Base-by-base conservation (phyloP, 176 grass and related monocot species). In the Eleusine indica region DNA sequence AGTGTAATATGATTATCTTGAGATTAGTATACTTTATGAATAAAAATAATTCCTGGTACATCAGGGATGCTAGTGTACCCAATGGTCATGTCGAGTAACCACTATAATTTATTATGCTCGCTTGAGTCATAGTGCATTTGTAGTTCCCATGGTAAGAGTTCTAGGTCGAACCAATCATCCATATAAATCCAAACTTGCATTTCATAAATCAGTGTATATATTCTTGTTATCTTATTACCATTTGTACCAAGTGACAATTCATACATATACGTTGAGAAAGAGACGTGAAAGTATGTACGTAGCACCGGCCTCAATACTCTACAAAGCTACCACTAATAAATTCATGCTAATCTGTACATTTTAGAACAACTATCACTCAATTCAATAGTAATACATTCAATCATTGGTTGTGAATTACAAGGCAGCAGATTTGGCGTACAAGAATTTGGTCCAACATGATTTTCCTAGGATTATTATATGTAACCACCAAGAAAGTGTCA, bases 371-470 rank as follows among this genome's bases (percentile, higher is more conserved):
- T 29, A 57, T 39, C 29, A 70, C 54, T 3, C 21, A 81, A 12
- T 56, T 14, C 4, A 64, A 32, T 66, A 16, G 16, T 32, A 15
- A 10, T 22, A 16, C 13, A 22, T 52, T 40, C 51, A 56, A 54
- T 38, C 12, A 69, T 68, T 41, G 65, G 46, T 28, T 22, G 64
- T 80, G 21, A 37, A 80, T 80, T 69, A 37, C 65, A 70, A 80
- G 78, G 35, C 32, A 70, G 43, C 66, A 70, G 21, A 58, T 70
- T 43, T 39, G 17, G 14, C 35, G 1, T 70, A 81, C 8, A 30
- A 25, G 7, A 53, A 70, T 81, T 57, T 81, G 49, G 48, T 56
- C 21, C 12, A 57, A 41, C n/a, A 37, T 42, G 48, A 52, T 25
- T 46, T 7, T 80, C 48, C 7, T 42, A 42, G 19, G 14, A 70